phyloP scores from a whole-genome alignment of 495 filamentous ascomycete genomes.

The Penicillium paxilli region DNA sequence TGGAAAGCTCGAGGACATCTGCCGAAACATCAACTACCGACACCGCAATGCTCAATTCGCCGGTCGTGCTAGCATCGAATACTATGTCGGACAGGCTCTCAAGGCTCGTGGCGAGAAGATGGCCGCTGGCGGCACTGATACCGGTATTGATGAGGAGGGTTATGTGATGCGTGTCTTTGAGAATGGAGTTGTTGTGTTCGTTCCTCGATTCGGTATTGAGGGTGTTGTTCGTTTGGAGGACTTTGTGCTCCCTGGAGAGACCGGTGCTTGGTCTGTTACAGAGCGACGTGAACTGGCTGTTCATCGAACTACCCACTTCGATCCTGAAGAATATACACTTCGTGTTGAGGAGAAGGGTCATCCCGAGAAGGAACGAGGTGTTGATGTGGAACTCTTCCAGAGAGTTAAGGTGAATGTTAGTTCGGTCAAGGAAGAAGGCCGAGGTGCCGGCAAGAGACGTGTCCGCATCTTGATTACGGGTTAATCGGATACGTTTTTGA shows the following conservation, averaged over 20 bases:
- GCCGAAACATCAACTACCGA: constrained; percentile 96
- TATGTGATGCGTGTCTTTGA: constrained; percentile 97
- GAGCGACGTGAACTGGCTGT: constrained; percentile 42
- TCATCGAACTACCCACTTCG: constrained; percentile 67
- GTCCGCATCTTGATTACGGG: constrained; percentile 43
- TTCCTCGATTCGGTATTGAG: constrained; percentile 94
- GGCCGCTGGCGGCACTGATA: constrained; percentile 34
- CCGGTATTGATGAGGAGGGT: constrained; percentile 73
- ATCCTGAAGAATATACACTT: constrained; percentile 80
- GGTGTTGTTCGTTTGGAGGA: constrained; percentile 83
- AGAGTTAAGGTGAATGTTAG: constrained; percentile 85
- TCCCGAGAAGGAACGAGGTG: constrained; percentile 50
- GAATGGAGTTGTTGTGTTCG: constrained; percentile 95
- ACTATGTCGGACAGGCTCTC: constrained; percentile 94
- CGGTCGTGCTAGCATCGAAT: constrained; percentile 88
- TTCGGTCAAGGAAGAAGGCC: constrained; percentile 83
- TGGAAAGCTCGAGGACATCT: constrained; percentile 83
- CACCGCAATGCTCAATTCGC: constrained; percentile 97
- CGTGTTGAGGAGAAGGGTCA: constrained; percentile 48
- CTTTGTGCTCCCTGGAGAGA: constrained; percentile 69
- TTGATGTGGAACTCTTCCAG: constrained; percentile 79
- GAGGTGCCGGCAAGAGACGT: constrained; percentile 83
- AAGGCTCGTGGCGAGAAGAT: constrained; percentile 70
- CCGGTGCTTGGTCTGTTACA: constrained; percentile 30
- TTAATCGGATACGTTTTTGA: not conserved